phyloP scores from a whole-genome alignment of 148 eudicot species.

The Chenopodium quinoa region DNA sequence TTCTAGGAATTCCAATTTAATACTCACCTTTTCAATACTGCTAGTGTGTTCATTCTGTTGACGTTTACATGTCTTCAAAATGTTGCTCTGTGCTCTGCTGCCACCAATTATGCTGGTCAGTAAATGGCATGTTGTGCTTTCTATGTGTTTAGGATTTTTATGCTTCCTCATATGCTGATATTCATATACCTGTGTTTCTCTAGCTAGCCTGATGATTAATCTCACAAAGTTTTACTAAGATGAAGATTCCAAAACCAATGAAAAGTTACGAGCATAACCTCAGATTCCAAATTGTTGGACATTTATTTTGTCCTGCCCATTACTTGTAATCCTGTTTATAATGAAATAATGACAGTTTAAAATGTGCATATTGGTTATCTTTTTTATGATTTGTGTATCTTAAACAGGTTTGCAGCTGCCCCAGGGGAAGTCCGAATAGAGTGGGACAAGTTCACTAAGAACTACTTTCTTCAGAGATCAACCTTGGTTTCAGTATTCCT shows the following conservation, averaged over 20 bases:
- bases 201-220: neutral
- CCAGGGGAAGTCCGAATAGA: conserved; percentile 71
- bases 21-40: neutral
- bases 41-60: neutral
- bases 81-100: neutral
- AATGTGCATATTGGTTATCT: neutral
- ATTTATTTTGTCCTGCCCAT: neutral
- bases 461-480: conserved; percentile 79
- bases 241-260: neutral
- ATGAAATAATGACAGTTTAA: neutral
- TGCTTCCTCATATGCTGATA: neutral
- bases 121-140: neutral
- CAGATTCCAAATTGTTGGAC: neutral
- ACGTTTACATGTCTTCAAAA: neutral
- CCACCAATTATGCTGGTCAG: conserved; percentile 5
- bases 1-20: neutral
- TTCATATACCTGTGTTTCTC: neutral
- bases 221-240: neutral
- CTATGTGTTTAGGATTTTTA: neutral
- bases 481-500: conserved; percentile 88
- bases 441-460: conserved; percentile 90
- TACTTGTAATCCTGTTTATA: neutral
- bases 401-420: conserved; percentile 76
- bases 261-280: neutral
- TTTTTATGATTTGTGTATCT: neutral